These are phyloP conservation scores for Penicillium antarcticum DNA, from an alignment of 495 filamentous ascomycete species.

Conservation along the genomic window DNA sequence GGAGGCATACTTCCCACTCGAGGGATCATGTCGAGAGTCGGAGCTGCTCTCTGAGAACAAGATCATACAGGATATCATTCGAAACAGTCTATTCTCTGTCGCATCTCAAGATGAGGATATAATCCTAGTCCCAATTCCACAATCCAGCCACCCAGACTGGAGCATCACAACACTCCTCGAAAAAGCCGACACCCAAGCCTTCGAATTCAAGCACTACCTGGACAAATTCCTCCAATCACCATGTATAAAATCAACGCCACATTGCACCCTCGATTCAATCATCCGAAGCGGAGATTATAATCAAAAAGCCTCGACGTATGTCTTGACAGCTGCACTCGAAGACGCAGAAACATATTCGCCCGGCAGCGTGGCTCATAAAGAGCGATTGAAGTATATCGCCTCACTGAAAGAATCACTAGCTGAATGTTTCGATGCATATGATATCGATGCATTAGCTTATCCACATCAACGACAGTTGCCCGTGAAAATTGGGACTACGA, in stretches of 20 bases:
- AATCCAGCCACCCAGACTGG: slow-evolving; percentile 48
- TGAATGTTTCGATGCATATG: slow-evolving; percentile 43
- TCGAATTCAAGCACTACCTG: slow-evolving; percentile 52
- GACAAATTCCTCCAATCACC: slow-evolving; percentile 41
- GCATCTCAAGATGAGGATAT: slow-evolving; percentile 10
- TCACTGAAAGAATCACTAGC: slow-evolving; percentile 44
- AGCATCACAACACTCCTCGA: slow-evolving; percentile 41
- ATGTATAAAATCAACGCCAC: slow-evolving; percentile 24
- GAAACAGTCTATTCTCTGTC: slow-evolving; percentile 28
- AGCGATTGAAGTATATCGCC: slow-evolving; percentile 38
- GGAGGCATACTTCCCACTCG: slow-evolving; percentile 39
- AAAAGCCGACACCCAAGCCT: slow-evolving; percentile 53
- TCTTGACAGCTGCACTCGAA: slow-evolving; percentile 25
- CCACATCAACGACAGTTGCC: slow-evolving; percentile 64
- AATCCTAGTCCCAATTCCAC: slow-evolving; percentile 24
- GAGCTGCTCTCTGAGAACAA: slow-evolving; percentile 55
- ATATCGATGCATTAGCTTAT: slow-evolving; percentile 59
- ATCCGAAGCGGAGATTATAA: slow-evolving; percentile 54
- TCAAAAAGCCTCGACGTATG: slow-evolving; percentile 41
- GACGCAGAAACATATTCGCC: slow-evolving; percentile 35
- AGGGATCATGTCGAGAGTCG: slow-evolving; percentile 31
- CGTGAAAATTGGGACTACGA: slow-evolving; percentile 51
- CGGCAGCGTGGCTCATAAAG: slow-evolving; percentile 40
- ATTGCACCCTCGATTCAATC: slow-evolving; percentile 45
- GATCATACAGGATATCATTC: slow-evolving; percentile 49